Percentiles rank a stretch among this genome's conserved stretches.
Evolutionary conservation across 768 basidiomycete species (phyloP).

Genomic region (Rhizopogon sp.): DNA sequence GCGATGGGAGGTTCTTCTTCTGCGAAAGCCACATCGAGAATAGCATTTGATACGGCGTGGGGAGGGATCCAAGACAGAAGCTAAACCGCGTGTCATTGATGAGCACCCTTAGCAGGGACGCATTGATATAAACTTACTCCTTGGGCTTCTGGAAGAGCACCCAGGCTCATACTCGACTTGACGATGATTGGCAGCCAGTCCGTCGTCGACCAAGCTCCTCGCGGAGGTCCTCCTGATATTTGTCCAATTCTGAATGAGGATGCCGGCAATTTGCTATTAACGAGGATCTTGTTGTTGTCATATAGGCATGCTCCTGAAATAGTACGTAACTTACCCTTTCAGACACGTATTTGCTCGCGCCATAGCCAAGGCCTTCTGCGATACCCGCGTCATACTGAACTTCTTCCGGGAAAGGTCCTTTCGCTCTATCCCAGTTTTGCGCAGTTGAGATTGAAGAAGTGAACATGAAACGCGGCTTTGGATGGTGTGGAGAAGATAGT

Average conservation of each 20-base stretch:
- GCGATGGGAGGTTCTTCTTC: slow-evolving; percentile 12
- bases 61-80: slow-evolving; percentile 26
- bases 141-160: slow-evolving; percentile 23
- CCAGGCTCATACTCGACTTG: slow-evolving; percentile 27
- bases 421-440: slow-evolving; percentile 9
- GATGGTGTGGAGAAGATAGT: slow-evolving; percentile 19
- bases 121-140: slow-evolving; percentile 17
- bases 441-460: slow-evolving; percentile 32
- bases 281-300: slow-evolving; percentile 19
- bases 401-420: slow-evolving; percentile 28
- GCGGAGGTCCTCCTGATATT: slow-evolving; percentile 25
- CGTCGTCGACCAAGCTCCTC: slow-evolving; percentile 32
- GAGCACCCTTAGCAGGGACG: background rate
- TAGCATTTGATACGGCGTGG: slow-evolving; percentile 19
- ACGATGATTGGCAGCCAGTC: slow-evolving; percentile 35
- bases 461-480: slow-evolving; percentile 34
- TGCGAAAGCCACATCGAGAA: slow-evolving; percentile 24
- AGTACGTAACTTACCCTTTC: slow-evolving; percentile 11
- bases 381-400: slow-evolving; percentile 20
- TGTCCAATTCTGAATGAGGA: slow-evolving; percentile 34
- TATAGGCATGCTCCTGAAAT: background rate
- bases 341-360: slow-evolving; percentile 26
- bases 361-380: slow-evolving; percentile 31
- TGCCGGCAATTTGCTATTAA: slow-evolving; percentile 25
- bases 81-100: slow-evolving; percentile 5